Percentiles rank a stretch among this genome's conserved stretches.
Evolutionary conservation across 2,329 filamentous ascomycete species (phyloP).

Genomic region (Aspergillus sp.): DNA sequence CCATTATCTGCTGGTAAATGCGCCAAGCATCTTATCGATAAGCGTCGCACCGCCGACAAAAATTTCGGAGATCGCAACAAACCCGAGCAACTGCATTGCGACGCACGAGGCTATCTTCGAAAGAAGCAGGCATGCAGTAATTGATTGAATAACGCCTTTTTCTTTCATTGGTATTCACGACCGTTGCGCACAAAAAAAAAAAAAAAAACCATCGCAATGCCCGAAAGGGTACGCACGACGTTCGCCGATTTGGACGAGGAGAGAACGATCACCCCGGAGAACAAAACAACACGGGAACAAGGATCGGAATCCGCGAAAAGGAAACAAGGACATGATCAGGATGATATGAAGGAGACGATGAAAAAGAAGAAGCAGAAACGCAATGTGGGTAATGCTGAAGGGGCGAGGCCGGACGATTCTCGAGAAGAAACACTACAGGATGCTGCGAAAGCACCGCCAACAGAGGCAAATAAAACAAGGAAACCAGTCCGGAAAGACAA

Average conservation of each 20-base stretch:
- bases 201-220: constrained; percentile 24
- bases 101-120: too few species aligned
- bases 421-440: background rate
- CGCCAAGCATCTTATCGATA: constrained; percentile 24
- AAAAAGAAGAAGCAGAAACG: constrained; percentile 28
- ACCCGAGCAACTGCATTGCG: constrained; percentile 1
- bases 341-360: constrained; percentile 9
- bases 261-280: constrained; percentile 9
- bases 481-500: constrained; percentile 1
- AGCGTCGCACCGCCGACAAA: constrained; percentile 11
- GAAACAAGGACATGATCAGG: constrained; percentile 4
- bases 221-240: constrained; percentile 33
- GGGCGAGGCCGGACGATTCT: background rate
- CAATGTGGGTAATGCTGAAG: constrained; percentile 11
- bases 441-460: background rate
- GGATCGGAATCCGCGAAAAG: constrained; percentile 4
- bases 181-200: too few species aligned
- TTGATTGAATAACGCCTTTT: background rate
- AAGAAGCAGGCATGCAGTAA: too few species aligned
- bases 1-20: background rate
- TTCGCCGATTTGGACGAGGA: constrained; percentile 30
- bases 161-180: background rate
- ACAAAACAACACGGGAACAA: background rate
- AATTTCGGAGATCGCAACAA: constrained; percentile 13
- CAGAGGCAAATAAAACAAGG: constrained; percentile 5